Base-by-base conservation (phyloP, 371 early-diverging fungal genomes). In the Mortierella polycephala region DNA sequence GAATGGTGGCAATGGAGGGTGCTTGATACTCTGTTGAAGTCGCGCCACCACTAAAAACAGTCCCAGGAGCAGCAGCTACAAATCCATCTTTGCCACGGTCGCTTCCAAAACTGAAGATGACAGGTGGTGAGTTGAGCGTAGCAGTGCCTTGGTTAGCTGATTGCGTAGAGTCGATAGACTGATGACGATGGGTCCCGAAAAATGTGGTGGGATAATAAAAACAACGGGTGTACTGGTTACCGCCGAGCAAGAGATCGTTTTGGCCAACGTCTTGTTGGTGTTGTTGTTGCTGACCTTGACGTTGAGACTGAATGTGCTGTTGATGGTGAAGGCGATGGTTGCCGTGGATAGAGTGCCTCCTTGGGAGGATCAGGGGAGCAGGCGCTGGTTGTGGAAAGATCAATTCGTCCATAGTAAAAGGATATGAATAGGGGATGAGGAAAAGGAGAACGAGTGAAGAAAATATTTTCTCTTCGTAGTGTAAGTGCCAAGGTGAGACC, bases 331-430 rank as follows among this genome's bases (percentile, higher is more conserved):
- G 18, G n/a, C 49, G 61, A 9, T 52, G 44, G 16, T 55, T 51
- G n/a, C 62, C 65, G n/a, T 71, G 60, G 61, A 67, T 21, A 1
- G 77, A 76, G 55, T 57, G 64, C 21, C 77, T 39, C 23, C 77
- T 67, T 23, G 77, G 77, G 2, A 71, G 52, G 16, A 76, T 76
- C 46, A 76, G 47, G 3, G 77, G 68, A 3, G 71, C 53, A 7
- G 77, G 77, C 9, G 59, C 39, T 41, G 77, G 49, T 7, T 52
- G 71, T 12, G 68, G 64, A 23, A 57, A 76, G 12, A 67, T 51
- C 2, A 71, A 64, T 18, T 51, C 53, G 39, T 76, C 71, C 77
- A 76, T 76, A 57, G 10, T n/a, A 8, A 14, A 56, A 46, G 13
- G 46, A 46, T 46, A 16, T n/a, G 23, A 1, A 53, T n/a, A 53